A percentile compares a stretch with the other conserved stretches of the same genome.
These are phyloP conservation scores for Botrytis medusae DNA, from an alignment of 2,329 filamentous ascomycete species.

Conservation along the genomic window DNA sequence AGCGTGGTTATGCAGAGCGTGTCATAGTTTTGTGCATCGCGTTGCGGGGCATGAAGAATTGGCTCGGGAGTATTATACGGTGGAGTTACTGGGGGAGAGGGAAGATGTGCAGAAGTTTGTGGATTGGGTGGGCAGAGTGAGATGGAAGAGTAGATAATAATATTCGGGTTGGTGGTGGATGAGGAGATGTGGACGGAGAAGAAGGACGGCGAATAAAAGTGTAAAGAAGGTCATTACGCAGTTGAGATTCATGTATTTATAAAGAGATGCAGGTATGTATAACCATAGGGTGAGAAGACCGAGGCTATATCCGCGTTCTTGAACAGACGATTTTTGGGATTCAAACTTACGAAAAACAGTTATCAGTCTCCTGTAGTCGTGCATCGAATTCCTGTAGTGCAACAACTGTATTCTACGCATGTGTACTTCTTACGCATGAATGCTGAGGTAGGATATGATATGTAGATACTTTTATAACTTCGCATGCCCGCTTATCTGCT, in stretches of 20 bases:
- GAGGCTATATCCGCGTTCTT: not conserved
- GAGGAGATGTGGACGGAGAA: not conserved
- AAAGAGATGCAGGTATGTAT: not conserved
- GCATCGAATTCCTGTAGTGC: not conserved
- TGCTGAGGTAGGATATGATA: not conserved
- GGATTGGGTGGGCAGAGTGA: conserved; percentile 68
- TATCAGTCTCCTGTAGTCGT: not conserved
- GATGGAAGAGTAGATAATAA: conserved; percentile 52
- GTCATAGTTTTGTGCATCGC: conserved; percentile 78
- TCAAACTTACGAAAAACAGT: not conserved
- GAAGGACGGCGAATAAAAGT: not conserved
- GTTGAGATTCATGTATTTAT: not conserved
- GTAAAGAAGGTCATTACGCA: not conserved
- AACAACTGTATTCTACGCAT: not conserved
- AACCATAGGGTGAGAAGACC: not conserved
- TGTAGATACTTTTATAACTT: not conserved
- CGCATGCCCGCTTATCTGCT: not conserved
- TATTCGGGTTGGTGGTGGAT: not conserved
- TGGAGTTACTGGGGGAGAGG: conserved; percentile 67
- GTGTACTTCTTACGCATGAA: not conserved
- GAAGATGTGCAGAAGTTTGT: conserved; percentile 72
- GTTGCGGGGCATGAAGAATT: conserved; percentile 76
- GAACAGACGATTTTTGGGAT: not conserved
- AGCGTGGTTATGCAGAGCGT: conserved; percentile 82
- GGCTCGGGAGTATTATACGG: conserved; percentile 69